These are phyloP conservation scores for Rutidosis leptorrhynchoides DNA, from an alignment of 129 eudicot species.

Conservation along the genomic window DNA sequence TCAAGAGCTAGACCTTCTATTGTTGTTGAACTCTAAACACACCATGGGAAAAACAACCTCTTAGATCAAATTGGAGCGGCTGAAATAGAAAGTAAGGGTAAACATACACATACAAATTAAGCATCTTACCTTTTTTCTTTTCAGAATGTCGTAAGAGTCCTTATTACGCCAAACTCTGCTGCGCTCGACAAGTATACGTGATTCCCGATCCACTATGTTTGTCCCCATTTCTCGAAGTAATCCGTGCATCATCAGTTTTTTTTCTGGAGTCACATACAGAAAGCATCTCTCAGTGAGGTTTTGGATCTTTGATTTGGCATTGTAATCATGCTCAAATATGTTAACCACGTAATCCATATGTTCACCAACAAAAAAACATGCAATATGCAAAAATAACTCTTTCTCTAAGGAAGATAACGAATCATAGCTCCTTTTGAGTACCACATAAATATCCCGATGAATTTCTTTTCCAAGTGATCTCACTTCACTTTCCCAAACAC, in stretches of 20 bases:
- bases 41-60: not conserved
- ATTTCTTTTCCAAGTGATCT: not conserved
- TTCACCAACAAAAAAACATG: constrained; percentile 34
- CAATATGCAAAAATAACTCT: constrained; percentile 37
- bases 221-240: constrained; percentile 31
- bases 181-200: constrained; percentile 17
- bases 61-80: not conserved
- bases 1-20: constrained; percentile 30
- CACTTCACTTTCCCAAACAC: constrained; percentile 8
- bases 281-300: constrained; percentile 16
- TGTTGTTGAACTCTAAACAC: constrained; percentile 9
- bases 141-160: constrained; percentile 25
- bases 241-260: constrained; percentile 31
- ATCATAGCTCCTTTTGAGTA: constrained; percentile 6
- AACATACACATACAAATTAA: not conserved
- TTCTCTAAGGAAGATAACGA: constrained; percentile 10
- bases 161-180: constrained; percentile 26
- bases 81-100: not conserved
- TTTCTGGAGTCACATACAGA: constrained; percentile 18
- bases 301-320: constrained; percentile 10
- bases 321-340: constrained; percentile 28
- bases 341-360: constrained; percentile 16
- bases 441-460: not conserved
- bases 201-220: constrained; percentile 23
- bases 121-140: constrained; percentile 7